Conservation (phyloP, 1,139 yeast species). For the Yamadazyma buinensis region DNA sequence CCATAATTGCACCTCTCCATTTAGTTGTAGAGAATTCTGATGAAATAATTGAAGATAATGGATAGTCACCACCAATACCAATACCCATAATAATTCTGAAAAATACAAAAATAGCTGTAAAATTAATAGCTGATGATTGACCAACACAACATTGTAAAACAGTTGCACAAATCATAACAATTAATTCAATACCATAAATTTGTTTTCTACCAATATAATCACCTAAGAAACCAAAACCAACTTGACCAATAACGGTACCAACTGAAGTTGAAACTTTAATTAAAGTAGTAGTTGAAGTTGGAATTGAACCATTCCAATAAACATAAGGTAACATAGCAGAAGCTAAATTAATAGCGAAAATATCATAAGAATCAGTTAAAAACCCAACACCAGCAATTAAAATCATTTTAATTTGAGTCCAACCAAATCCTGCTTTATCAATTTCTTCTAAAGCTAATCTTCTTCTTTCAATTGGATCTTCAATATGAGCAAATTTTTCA, state of each 20-base stretch:
- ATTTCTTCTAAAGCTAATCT: constrained; percentile 85
- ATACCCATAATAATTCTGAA: constrained; percentile 86
- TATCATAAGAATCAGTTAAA: constrained; percentile 88
- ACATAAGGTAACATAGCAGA: constrained; percentile 71
- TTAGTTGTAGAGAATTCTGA: constrained; percentile 87
- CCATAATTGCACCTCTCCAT: constrained; percentile 97
- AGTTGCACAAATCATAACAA: constrained; percentile 79
- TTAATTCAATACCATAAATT: constrained; percentile 82
- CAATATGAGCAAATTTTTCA: constrained; percentile 79
- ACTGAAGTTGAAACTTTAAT: constrained; percentile 87
- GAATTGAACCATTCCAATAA: constrained; percentile 58
- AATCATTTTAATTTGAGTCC: constrained; percentile 87
- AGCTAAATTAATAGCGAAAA: constrained; percentile 83
- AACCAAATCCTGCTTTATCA: constrained; percentile 79
- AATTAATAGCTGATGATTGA: constrained; percentile 62
- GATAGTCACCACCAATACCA: constrained; percentile 99
- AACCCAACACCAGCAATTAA: constrained; percentile 93
- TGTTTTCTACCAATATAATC: constrained; percentile 86
- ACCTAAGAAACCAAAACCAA: constrained; percentile 80
- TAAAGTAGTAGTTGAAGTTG: constrained; percentile 67
- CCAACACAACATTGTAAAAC: constrained; percentile 73
- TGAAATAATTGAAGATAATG: constrained; percentile 88
- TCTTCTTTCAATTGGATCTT: constrained; percentile 87
- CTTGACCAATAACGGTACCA: constrained; percentile 92
- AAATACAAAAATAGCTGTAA: constrained; percentile 69